Conservation (phyloP, 495 filamentous ascomycete genomes). For the Daldinia loculata region DNA sequence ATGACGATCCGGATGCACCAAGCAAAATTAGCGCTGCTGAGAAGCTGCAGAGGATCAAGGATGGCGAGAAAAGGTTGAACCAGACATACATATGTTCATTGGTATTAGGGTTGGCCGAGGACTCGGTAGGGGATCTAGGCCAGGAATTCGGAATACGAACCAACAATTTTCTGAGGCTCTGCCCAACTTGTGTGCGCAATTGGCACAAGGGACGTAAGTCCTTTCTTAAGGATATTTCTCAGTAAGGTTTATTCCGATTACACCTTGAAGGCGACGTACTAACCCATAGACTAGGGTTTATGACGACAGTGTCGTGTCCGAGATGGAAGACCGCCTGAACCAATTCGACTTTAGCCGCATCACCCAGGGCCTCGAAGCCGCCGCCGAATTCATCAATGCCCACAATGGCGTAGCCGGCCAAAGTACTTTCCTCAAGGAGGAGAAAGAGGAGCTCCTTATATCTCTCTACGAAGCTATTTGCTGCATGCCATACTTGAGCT, state of each 20-base stretch:
- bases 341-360: slow-evolving; percentile 52
- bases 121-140: slow-evolving; percentile 67
- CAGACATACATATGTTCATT: slow-evolving; percentile 70
- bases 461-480: slow-evolving; percentile 64
- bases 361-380: slow-evolving; percentile 47
- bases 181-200: slow-evolving; percentile 79
- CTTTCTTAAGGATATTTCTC: slow-evolving; percentile 68
- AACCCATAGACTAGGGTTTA: slow-evolving; percentile 42
- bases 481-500: slow-evolving; percentile 56
- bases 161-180: slow-evolving; percentile 64
- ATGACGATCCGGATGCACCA: slow-evolving; percentile 60
- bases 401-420: slow-evolving; percentile 47
- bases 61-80: slow-evolving; percentile 61
- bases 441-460: slow-evolving; percentile 51
- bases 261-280: slow-evolving; percentile 51
- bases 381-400: slow-evolving; percentile 51
- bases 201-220: slow-evolving; percentile 78
- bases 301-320: slow-evolving; percentile 41
- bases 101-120: slow-evolving; percentile 71
- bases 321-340: slow-evolving; percentile 56
- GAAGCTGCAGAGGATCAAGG: slow-evolving; percentile 55
- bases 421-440: slow-evolving; percentile 46
- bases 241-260: slow-evolving; percentile 44
- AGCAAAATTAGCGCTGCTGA: slow-evolving; percentile 45
- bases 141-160: slow-evolving; percentile 63